Evolutionary conservation across 1,139 yeast species (phyloP), one percentile per base, ranked within the genome.

Genomic region (Geotrichum australiense): DNA sequence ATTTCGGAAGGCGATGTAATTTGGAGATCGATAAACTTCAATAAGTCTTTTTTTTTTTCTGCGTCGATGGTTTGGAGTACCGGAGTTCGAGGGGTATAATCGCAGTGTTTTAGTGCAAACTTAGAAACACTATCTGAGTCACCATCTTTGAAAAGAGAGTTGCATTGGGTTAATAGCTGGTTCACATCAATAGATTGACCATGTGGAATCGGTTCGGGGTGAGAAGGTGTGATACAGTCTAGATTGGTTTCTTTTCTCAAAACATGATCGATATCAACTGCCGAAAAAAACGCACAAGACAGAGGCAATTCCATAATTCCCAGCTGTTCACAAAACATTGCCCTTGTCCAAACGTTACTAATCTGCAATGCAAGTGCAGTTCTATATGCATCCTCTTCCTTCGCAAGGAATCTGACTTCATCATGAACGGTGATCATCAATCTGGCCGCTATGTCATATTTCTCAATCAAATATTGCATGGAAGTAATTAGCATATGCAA

Each of bases 331-430:
- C 94, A 84, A 57, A 93, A 93, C 79, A 91, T 82, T 1, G 94
- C 94, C 50, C 99, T 70, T 0, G 98, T 91, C 99, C 99, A 93
- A 5, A 89, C 57, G 58, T 93, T 93, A 47, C 94, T 77, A 18
- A 93, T 74, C 57, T 93, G 99, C 42, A 93, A 66, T 2, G 94
- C 76, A 62, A 89, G 68, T 0, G 95, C 94, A 1, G 81, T 82
- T 49, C 76, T 70, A 55, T 83, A 81, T 53, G 71, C 73, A 55
- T 91, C 93, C 49, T 78, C 75, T 28, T 81, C 80, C 42, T 76
- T 75, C 1, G 78, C 86, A 51, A 93, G 59, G 58, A 80, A 93
- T 49, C 99, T 68, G 45, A 93, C 73, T 59, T 93, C 99, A 62
- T 93, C 99, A 61, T 93, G 99, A 25, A 93, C 96, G 0, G 98